Percentiles rank a stretch among this genome's conserved stretches.
phyloP scores from a whole-genome alignment of 176 grass and related monocot species.

The Triticum urartu region DNA sequence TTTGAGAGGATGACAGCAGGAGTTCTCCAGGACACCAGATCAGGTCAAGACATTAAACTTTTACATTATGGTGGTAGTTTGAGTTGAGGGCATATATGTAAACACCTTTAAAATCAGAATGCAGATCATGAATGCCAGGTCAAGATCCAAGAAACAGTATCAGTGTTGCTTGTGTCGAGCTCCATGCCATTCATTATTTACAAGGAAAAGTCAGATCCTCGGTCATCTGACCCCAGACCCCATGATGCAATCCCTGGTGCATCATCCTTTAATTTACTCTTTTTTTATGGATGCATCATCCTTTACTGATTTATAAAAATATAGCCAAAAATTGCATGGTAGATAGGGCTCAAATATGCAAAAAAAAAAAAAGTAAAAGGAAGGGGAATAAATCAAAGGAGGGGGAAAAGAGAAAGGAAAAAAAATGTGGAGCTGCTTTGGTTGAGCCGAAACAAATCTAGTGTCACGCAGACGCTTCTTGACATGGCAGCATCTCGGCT shows the following conservation, averaged over 20 bases:
- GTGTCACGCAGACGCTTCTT: constrained; percentile 49
- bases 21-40: neutral
- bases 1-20: constrained; percentile 14
- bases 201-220: constrained; percentile 2
- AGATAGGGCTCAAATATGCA: constrained; percentile 3
- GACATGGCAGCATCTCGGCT: constrained; percentile 3
- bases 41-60: constrained; percentile 13
- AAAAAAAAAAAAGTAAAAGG: neutral
- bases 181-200: constrained; percentile 25
- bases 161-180: neutral
- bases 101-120: neutral
- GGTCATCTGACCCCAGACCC: constrained; percentile 17
- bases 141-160: constrained; percentile 5
- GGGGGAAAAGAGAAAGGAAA: constrained; percentile 20
- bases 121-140: constrained; percentile 23
- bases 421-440: constrained; percentile 5
- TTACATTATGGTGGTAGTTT: neutral
- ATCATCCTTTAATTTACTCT: neutral
- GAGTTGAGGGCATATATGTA: neutral
- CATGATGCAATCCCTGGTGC: constrained; percentile 15
- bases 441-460: constrained; percentile 12
- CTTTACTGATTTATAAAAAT: neutral
- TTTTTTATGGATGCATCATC: neutral
- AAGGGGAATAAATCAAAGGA: neutral
- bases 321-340: neutral